These are phyloP conservation scores for Chalciporus sphaerocephalus DNA, from an alignment of 768 basidiomycete genomes.

Conservation along the genomic window DNA sequence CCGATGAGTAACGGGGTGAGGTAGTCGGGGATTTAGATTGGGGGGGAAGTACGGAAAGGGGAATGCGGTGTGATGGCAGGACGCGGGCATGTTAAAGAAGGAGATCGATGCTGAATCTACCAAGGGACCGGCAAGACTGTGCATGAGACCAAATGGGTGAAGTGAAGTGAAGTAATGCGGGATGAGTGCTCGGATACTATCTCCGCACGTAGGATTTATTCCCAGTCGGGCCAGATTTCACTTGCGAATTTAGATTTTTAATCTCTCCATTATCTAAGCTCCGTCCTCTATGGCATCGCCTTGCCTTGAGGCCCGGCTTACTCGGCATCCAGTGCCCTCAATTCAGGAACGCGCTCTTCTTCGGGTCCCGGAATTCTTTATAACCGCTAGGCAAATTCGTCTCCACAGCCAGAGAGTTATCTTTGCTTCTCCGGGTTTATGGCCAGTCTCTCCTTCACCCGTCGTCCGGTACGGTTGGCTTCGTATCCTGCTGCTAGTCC, in stretches of 20 bases:
- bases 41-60: conserved; percentile 23
- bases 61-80: conserved; percentile 31
- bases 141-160: conserved; percentile 31
- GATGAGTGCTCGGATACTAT: conserved; percentile 30
- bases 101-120: conserved; percentile 16
- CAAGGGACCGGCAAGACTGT: conserved; percentile 29
- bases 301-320: conserved; percentile 8
- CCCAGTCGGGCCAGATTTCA: conserved; percentile 27
- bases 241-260: no score
- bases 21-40: conserved; percentile 30
- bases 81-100: conserved; percentile 31
- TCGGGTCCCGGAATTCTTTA: conserved; percentile 19
- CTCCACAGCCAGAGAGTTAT: neutral
- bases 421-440: conserved; percentile 4
- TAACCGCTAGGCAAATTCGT: conserved; percentile 12
- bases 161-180: conserved; percentile 31
- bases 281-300: conserved; percentile 21
- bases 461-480: neutral
- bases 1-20: conserved; percentile 21
- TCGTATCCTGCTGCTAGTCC: neutral
- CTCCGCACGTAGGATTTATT: conserved; percentile 28
- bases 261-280: conserved; percentile 32
- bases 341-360: no score
- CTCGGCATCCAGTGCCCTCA: conserved; percentile 17
- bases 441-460: conserved; percentile 2